phyloP scores from a whole-genome alignment of 768 basidiomycete genomes.

The Epithele typhae region DNA sequence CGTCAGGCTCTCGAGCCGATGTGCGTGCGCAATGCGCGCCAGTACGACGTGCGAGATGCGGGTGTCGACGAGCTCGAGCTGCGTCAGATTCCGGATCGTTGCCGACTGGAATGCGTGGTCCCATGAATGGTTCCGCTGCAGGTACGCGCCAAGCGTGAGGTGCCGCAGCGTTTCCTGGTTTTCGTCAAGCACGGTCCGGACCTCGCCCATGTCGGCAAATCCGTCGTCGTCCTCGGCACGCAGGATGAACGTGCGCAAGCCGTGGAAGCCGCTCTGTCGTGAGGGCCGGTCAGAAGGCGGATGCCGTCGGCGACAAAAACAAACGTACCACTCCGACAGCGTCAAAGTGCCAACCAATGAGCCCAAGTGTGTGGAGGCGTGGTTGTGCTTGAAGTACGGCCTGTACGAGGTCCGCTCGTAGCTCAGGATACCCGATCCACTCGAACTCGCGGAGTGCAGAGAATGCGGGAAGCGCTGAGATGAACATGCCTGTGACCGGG shows the following conservation, averaged over 20 bases:
- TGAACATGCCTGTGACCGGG: conserved; percentile 46
- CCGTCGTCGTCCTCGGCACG: conserved; percentile 71
- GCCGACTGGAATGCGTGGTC: conserved; percentile 59
- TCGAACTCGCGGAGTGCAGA: conserved; percentile 59
- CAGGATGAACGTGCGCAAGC: conserved; percentile 60
- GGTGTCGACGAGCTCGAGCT: conserved; percentile 67
- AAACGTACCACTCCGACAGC: conserved; percentile 48
- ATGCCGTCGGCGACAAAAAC: background rate
- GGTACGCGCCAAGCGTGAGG: conserved; percentile 66
- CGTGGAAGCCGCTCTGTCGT: conserved; percentile 40
- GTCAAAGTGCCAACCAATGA: conserved; percentile 75
- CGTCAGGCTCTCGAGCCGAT: conserved; percentile 57
- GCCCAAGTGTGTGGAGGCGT: conserved; percentile 50
- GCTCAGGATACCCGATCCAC: conserved; percentile 75
- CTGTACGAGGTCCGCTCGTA: conserved; percentile 64
- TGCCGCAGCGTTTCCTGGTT: conserved; percentile 55
- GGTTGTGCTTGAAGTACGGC: conserved; percentile 50
- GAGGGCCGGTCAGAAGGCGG: no score
- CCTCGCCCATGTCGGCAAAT: conserved; percentile 65
- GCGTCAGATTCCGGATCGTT: conserved; percentile 63
- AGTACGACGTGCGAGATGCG: conserved; percentile 62
- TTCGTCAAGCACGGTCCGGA: conserved; percentile 57
- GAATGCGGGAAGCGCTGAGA: conserved; percentile 59
- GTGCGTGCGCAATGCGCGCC: conserved; percentile 57
- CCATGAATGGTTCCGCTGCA: conserved; percentile 61